These are phyloP conservation scores for Penicillium brevicompactum DNA, from an alignment of 2,329 filamentous ascomycete genomes.

Conservation along the genomic window DNA sequence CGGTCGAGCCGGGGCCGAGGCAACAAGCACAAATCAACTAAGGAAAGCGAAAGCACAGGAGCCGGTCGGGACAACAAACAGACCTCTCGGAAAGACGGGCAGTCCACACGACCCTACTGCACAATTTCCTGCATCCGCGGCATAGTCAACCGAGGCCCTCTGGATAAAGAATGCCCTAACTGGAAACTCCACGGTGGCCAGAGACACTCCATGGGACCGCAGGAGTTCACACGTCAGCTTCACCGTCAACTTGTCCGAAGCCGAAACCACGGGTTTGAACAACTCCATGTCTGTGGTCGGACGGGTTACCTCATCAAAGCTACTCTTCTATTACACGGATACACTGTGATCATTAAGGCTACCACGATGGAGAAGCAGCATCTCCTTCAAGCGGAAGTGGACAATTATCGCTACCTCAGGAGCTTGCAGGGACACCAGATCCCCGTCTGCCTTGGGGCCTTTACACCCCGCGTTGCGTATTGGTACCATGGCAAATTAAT, in stretches of 20 bases:
- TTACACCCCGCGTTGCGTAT: conserved; percentile 22
- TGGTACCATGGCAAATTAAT: conserved; percentile 28
- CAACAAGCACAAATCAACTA: conserved; percentile 24
- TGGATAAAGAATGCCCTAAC: conserved; percentile 39
- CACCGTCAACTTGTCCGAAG: conserved; percentile 20
- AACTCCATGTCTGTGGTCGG: conserved; percentile 26
- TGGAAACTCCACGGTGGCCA: conserved; percentile 19
- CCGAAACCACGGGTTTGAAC: conserved; percentile 26
- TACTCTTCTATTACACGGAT: conserved; percentile 27
- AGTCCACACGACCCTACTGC: conserved; percentile 21
- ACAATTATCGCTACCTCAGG: conserved; percentile 28
- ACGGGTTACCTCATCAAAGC: conserved; percentile 32
- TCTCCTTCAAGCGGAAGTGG: conserved; percentile 24
- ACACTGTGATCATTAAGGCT: conserved; percentile 33
- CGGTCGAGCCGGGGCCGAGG: conserved; percentile 26
- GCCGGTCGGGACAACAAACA: conserved; percentile 13
- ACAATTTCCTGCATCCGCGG: conserved; percentile 25
- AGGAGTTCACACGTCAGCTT: conserved; percentile 22
- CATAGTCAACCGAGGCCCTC: conserved; percentile 18
- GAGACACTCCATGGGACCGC: conserved; percentile 31
- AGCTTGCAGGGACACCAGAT: conserved; percentile 26
- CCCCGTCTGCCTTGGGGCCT: conserved; percentile 27
- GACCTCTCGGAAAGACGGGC: conserved; percentile 15
- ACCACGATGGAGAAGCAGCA: conserved; percentile 23
- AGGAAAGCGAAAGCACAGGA: conserved; percentile 12